Base-by-base conservation (phyloP, 768 basidiomycete genomes). In the Gyrodon lividus region DNA sequence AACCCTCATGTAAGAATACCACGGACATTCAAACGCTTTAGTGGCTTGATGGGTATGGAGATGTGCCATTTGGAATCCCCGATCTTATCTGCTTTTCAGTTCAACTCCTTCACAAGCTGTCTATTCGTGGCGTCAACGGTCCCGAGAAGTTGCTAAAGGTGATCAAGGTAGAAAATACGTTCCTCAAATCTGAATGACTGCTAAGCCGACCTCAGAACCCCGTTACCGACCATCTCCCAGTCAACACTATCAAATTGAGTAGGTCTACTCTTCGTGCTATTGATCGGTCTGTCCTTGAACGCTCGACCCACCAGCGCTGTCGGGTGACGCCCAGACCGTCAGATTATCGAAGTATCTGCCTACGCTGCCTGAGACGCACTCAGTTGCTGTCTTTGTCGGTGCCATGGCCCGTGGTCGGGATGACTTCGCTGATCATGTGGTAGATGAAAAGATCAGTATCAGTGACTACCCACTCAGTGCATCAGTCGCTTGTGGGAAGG, bases 1-100 rank as follows among this genome's bases (percentile, higher is more conserved):
- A 98, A 99, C 70, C 97, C 97, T 2, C 89, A 92, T 71, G 94
- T 98, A 10, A 83, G 97, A 50, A 99, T 99, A 62, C 97, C 97
- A 10, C 81, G 97, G 56, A 99, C 97, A 12, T 98, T 99, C 73
- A 99, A 99, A 73, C 84, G 97, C 9, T 99, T 99, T 72, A 93
- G 92, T 51, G 97, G 97, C 19, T 76, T 99, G 58, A 99, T 99
- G 97, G 95, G 94, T 96, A 64, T 56, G 78, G 55, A 64, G 8
- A 13, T 31, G 19, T 38, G 0, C n/a, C 6, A 8, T 16, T 6
- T 19, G 28, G 7, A 17, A 17, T 24, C 23, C 28, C 42, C n/a
- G 33, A 14, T 37, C 59, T 56, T 22, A 59, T 46, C 39, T 23
- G 6, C 28, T 50, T 43, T 34, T 8, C 62, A 97, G 96, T 98